Evolutionary conservation across 2,329 filamentous ascomycete species (phyloP).

Genomic region (Fusarium sp.): DNA sequence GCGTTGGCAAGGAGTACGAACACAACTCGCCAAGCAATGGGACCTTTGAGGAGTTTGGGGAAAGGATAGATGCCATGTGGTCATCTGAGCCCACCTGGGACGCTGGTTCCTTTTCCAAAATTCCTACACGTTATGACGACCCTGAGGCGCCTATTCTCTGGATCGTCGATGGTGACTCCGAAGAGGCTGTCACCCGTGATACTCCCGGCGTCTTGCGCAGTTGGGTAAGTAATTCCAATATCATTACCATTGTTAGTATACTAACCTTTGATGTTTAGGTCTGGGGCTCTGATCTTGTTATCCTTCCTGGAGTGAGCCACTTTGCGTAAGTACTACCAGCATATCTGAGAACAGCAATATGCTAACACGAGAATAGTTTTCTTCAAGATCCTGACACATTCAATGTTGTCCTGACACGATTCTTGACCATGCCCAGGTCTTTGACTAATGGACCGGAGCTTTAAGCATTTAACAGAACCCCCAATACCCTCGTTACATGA

Average conservation of each 20-base stretch:
- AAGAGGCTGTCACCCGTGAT: not conserved
- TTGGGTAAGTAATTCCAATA: not conserved
- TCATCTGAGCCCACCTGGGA: not conserved
- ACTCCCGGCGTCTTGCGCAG: not conserved
- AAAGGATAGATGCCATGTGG: not conserved
- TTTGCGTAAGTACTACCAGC: not conserved
- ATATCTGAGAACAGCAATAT: accelerated
- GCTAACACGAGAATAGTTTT: not conserved
- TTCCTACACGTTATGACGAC: not conserved
- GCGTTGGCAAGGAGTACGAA: not conserved
- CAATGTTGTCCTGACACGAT: not conserved
- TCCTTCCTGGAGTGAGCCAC: conserved; percentile 4
- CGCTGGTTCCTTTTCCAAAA: not conserved
- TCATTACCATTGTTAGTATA: not conserved
- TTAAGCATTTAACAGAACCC: not conserved
- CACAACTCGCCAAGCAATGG: not conserved
- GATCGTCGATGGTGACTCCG: not conserved
- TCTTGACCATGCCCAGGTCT: not conserved
- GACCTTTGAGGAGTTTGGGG: not conserved
- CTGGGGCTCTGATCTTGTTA: not conserved
- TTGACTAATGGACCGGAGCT: not conserved
- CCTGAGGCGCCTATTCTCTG: not conserved
- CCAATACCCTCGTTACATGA: not conserved
- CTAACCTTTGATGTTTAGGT: not conserved
- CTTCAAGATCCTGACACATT: not conserved